Evolutionary conservation across 75 land plant species (phyloP).

Genomic region (Cryptomeria japonica): DNA sequence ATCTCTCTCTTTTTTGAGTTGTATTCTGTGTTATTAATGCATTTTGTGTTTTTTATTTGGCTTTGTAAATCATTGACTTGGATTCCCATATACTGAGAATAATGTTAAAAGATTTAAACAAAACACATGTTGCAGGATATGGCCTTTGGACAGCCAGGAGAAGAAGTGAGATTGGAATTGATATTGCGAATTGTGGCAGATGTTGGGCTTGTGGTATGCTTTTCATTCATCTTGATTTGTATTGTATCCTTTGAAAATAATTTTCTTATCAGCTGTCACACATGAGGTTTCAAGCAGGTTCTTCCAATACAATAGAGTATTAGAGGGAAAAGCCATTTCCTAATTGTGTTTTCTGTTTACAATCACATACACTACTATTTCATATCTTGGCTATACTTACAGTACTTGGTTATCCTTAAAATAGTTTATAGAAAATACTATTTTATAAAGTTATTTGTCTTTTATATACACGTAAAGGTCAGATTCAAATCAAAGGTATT

Average conservation of each 20-base stretch:
- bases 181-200: constrained; percentile 96
- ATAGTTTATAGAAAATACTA: too few species aligned
- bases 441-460: background rate
- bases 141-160: constrained; percentile 83
- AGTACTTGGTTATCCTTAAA: background rate
- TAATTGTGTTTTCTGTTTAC: background rate
- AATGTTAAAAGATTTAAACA: background rate
- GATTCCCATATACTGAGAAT: background rate
- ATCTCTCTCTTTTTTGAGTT: background rate
- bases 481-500: too few species aligned
- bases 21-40: background rate
- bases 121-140: constrained; percentile 51
- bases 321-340: background rate
- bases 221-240: background rate
- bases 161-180: constrained; percentile 89
- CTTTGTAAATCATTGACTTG: background rate
- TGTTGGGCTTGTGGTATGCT: constrained; percentile 91
- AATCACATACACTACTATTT: background rate
- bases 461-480: too few species aligned
- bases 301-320: background rate
- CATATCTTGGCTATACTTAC: background rate
- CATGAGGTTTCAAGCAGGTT: background rate
- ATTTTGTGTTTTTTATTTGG: background rate
- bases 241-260: background rate
- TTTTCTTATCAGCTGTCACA: background rate